Conservation (phyloP, 129 eudicot genomes). For the Rutidosis leptorrhynchoides region DNA sequence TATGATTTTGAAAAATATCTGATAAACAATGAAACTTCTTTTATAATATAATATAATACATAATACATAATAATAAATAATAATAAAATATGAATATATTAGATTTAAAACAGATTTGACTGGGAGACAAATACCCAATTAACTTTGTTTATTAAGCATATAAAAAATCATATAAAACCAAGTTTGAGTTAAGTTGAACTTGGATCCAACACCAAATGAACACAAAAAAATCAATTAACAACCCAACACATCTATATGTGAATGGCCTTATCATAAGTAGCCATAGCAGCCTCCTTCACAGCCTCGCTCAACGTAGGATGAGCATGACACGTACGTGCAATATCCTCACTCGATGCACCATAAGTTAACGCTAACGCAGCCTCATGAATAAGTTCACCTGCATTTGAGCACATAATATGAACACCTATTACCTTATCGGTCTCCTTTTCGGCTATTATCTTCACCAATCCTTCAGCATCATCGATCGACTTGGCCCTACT, state of each 20-base stretch:
- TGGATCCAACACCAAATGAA: constrained; percentile 5
- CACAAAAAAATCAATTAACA: not conserved
- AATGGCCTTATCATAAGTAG: constrained; percentile 80
- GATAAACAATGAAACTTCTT: no score
- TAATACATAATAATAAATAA: no score
- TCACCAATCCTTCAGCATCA: constrained; percentile 79
- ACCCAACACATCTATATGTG: constrained; percentile 44
- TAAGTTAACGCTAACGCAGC: constrained; percentile 70
- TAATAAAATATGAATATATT: no score
- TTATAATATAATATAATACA: no score
- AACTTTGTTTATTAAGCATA: constrained; percentile 6
- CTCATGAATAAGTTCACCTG: constrained; percentile 89
- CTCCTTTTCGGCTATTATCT: constrained; percentile 78
- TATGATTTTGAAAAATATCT: no score
- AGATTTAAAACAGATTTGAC: not conserved
- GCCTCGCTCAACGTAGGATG: constrained; percentile 98
- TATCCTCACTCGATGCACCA: constrained; percentile 88
- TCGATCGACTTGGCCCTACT: constrained; percentile 88
- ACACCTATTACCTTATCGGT: constrained; percentile 74
- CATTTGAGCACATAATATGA: constrained; percentile 80
- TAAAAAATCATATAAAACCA: constrained; percentile 1
- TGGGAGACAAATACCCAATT: not conserved
- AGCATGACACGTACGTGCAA: constrained; percentile 90
- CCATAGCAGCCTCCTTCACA: constrained; percentile 90
- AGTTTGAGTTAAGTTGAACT: not conserved